These are phyloP conservation scores for Penicillium atrosanguineum DNA, from an alignment of 495 filamentous ascomycete genomes.

Conservation along the genomic window DNA sequence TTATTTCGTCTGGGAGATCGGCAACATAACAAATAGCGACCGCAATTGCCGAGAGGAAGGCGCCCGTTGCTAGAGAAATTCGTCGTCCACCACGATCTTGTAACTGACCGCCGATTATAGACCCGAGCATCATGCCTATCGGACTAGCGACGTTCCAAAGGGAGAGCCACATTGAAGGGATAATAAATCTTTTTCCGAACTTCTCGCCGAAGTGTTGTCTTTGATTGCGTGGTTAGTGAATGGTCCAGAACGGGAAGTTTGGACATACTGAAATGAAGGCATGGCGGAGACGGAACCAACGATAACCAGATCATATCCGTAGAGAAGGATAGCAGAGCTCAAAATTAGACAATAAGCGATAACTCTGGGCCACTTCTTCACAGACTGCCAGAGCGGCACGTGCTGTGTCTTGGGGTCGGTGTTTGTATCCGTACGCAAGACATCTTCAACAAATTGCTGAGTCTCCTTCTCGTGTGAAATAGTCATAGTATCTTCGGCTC, in stretches of 20 bases:
- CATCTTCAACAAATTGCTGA: constrained; percentile 1
- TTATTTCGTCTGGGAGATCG: constrained; percentile 26
- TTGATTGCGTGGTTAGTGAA: background rate
- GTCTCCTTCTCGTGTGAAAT: background rate
- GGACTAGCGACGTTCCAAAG: constrained; percentile 43
- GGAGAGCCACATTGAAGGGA: constrained; percentile 46
- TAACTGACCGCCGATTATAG: constrained; percentile 34
- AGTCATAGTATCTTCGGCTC: constrained; percentile 1
- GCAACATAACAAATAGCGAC: constrained; percentile 37
- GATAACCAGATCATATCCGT: constrained; percentile 50
- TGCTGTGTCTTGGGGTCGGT: background rate
- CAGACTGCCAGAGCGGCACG: constrained; percentile 18
- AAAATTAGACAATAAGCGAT: constrained; percentile 30
- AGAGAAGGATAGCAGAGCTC: constrained; percentile 39
- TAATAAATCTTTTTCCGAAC: constrained; percentile 36
- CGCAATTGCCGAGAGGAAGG: constrained; percentile 36
- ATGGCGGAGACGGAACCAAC: constrained; percentile 46
- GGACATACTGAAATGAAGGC: constrained; percentile 38
- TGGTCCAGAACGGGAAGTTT: background rate
- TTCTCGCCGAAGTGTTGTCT: constrained; percentile 37
- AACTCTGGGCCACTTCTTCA: constrained; percentile 23
- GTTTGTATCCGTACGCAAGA: background rate
- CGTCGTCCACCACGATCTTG: constrained; percentile 45
- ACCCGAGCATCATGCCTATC: constrained; percentile 42
- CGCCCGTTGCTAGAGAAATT: constrained; percentile 29